phyloP scores from a whole-genome alignment of 2,329 filamentous ascomycete species.

The Neoascochyta sp. region DNA sequence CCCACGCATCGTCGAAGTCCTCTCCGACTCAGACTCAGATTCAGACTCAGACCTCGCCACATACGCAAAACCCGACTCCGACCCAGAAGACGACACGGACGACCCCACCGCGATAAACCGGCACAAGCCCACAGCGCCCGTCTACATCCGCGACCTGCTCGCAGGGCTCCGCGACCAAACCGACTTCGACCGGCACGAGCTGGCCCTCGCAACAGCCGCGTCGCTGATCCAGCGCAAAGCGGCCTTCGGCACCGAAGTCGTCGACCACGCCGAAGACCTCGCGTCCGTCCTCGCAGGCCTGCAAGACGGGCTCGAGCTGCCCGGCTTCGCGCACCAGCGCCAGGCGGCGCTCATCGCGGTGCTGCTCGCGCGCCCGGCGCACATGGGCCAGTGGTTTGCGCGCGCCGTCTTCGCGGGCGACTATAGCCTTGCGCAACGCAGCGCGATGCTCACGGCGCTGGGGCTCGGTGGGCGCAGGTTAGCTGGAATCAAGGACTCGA shows the following conservation, averaged over 20 bases:
- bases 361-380: slow-evolving; percentile 68
- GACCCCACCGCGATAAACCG: slow-evolving; percentile 83
- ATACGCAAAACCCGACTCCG: slow-evolving; percentile 82
- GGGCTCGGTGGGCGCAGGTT: slow-evolving; percentile 81
- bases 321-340: slow-evolving; percentile 67
- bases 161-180: slow-evolving; percentile 74
- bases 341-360: slow-evolving; percentile 80
- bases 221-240: slow-evolving; percentile 82
- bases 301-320: slow-evolving; percentile 77
- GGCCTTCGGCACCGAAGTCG: slow-evolving; percentile 82
- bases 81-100: slow-evolving; percentile 87
- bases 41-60: slow-evolving; percentile 64
- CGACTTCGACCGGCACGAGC: slow-evolving; percentile 76
- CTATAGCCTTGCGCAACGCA: slow-evolving; percentile 81
- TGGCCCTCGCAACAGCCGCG: slow-evolving; percentile 74
- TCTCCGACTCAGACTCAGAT: slow-evolving; percentile 49
- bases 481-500: slow-evolving; percentile 65
- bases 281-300: slow-evolving; percentile 72
- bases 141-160: slow-evolving; percentile 86
- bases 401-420: slow-evolving; percentile 88
- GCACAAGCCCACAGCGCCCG: slow-evolving; percentile 77
- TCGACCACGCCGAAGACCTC: slow-evolving; percentile 77
- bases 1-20: slow-evolving; percentile 50
- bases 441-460: slow-evolving; percentile 74
- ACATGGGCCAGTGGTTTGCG: slow-evolving; percentile 80